These are phyloP conservation scores for Rhododendron molle DNA, from an alignment of 148 eudicot genomes.

Conservation along the genomic window DNA sequence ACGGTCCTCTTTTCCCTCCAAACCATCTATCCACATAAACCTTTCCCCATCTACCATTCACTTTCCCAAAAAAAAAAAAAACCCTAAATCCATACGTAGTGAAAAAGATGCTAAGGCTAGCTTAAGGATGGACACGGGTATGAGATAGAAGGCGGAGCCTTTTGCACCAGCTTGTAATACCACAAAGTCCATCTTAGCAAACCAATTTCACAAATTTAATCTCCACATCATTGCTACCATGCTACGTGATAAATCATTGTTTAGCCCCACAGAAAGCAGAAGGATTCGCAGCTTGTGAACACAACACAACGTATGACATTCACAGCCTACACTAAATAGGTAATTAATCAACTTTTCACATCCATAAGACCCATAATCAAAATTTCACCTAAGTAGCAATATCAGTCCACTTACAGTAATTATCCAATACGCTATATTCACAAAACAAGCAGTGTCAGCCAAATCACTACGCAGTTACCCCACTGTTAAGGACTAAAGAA, in stretches of 20 bases:
- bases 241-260: no score
- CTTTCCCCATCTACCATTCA: no score
- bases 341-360: neutral
- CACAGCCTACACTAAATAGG: neutral
- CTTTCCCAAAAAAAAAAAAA: no score
- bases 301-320: neutral
- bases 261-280: neutral
- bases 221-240: neutral
- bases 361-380: neutral
- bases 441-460: neutral
- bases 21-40: no score
- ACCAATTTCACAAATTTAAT: neutral
- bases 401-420: neutral
- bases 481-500: neutral
- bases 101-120: neutral
- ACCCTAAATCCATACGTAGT: neutral
- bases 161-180: neutral
- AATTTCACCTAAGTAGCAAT: neutral
- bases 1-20: no score
- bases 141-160: neutral
- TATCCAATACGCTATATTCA: neutral
- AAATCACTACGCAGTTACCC: neutral
- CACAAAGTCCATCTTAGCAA: neutral
- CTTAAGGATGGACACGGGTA: neutral
- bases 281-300: no score